Evolutionary conservation across 108 stramenopile genomes (phyloP).

Genomic region (Stephanodiscus minutulus): DNA sequence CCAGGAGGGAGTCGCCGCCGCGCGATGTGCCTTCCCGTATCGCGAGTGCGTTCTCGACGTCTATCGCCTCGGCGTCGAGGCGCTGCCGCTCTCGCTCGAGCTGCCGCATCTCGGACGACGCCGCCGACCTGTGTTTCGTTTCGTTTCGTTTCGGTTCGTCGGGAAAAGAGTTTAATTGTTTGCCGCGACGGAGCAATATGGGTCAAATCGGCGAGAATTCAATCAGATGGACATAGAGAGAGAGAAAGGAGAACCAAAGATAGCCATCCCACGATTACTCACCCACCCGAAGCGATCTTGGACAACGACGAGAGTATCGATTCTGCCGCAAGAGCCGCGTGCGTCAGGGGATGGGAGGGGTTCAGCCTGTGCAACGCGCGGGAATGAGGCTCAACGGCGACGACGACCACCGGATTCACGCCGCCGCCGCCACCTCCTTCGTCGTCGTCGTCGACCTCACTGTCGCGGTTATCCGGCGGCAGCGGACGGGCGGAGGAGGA

Average conservation of each 20-base stretch:
- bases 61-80: constrained; percentile 62
- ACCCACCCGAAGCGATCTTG: constrained; percentile 78
- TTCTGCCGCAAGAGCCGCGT: constrained; percentile 66
- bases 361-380: constrained; percentile 6
- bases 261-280: too few species aligned
- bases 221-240: too few species aligned
- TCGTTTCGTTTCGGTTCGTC: too few species aligned
- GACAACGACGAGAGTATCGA: constrained; percentile 77
- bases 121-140: constrained; percentile 59
- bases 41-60: constrained; percentile 66
- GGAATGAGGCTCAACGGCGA: neutral
- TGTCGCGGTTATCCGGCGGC: too few species aligned
- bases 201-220: too few species aligned
- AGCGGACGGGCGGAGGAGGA: neutral
- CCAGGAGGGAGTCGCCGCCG: constrained; percentile 53
- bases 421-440: neutral
- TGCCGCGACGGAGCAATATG: too few species aligned
- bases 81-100: constrained; percentile 72
- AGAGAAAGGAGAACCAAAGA: too few species aligned
- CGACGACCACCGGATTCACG: neutral
- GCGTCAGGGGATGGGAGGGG: constrained; percentile 51
- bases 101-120: constrained; percentile 73
- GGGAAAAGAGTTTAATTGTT: too few species aligned
- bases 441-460: neutral
- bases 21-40: constrained; percentile 55